Conservation (phyloP, 495 filamentous ascomycete species). For the Lentithecium fluviatile region DNA sequence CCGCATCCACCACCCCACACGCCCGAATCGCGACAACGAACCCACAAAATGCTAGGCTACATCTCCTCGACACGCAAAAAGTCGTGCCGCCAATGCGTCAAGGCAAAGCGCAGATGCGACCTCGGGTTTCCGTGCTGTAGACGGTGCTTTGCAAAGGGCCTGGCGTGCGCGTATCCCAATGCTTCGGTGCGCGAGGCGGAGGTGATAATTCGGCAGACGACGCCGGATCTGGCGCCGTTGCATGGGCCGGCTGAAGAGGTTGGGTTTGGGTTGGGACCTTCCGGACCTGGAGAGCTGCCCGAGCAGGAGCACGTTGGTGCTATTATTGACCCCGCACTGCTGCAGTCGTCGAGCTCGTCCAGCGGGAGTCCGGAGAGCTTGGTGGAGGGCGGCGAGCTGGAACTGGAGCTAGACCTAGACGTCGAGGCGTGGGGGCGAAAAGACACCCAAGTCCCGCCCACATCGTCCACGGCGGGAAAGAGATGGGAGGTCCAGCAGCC, state of each 20-base stretch:
- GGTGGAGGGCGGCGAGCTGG: constrained; percentile 1
- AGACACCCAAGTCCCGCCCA: too few relatives aligned
- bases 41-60: constrained; percentile 26
- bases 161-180: constrained; percentile 22
- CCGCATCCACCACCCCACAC: too few relatives aligned
- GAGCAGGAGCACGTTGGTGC: background rate
- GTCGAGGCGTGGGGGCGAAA: too few relatives aligned
- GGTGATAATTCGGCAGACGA: constrained; percentile 21
- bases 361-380: constrained; percentile 21
- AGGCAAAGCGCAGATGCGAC: constrained; percentile 51
- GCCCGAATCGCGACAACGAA: too few relatives aligned
- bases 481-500: background rate
- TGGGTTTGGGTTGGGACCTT: background rate
- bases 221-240: constrained; percentile 15
- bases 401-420: too few relatives aligned
- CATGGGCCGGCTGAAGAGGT: background rate
- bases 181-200: constrained; percentile 20
- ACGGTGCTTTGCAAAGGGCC: constrained; percentile 22
- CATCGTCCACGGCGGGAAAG: too few relatives aligned
- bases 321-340: constrained; percentile 11
- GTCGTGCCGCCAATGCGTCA: constrained; percentile 30
- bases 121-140: constrained; percentile 30
- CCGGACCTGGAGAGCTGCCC: background rate
- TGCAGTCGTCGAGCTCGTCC: constrained; percentile 1
- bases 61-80: constrained; percentile 32